Base-by-base conservation (phyloP, 2,329 filamentous ascomycete genomes). In the Clarireedia hainanense region DNA sequence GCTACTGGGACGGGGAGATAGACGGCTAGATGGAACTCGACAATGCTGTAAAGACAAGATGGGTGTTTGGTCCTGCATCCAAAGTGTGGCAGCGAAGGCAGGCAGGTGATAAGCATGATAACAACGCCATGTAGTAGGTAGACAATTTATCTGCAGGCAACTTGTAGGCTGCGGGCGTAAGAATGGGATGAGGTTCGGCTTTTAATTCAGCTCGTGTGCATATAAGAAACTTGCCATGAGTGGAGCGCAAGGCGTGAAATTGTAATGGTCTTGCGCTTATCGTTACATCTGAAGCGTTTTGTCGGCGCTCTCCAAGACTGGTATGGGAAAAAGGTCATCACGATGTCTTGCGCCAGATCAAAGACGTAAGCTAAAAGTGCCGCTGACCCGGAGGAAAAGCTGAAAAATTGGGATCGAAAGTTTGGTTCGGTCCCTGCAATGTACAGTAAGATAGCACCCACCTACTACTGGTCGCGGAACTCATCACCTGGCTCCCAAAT, bases 401-500 rank as follows among this genome's bases (percentile, higher is more conserved):
- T 40, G 43, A 30, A 47, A 34, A 34, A 36, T 24, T 50, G 46
- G 17, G n/a, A 20, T 46, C 23, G 20, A 46, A 46, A 46, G 23
- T 46, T 46, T 46, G 42, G 42, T 46, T 24, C 26, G n/a, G 23
- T 36, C 40, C 45, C 37, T 55, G 52, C n/a, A 40, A 50, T 24
- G 27, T 20, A 20, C 20, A 20, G 20, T 20, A 23, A 50, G 30
- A 54, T 46, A 42, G 52, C 24, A 53, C 23, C 46, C 40, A 12
- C n/a, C 30, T 37, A 53, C 51, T 54, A 47, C 42, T 23, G 50
- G 50, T 37, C 47, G 50, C 37, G 50, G 50, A 52, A 46, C 27
- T 52, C 42, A 53, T 47, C 17, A 26, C n/a, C 20, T 42, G 43
- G 45, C 43, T 52, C 5, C 5, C 27, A 37, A 52, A 24, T 17